Base-by-base conservation (phyloP, 768 basidiomycete species). In the Trametes meyenii region DNA sequence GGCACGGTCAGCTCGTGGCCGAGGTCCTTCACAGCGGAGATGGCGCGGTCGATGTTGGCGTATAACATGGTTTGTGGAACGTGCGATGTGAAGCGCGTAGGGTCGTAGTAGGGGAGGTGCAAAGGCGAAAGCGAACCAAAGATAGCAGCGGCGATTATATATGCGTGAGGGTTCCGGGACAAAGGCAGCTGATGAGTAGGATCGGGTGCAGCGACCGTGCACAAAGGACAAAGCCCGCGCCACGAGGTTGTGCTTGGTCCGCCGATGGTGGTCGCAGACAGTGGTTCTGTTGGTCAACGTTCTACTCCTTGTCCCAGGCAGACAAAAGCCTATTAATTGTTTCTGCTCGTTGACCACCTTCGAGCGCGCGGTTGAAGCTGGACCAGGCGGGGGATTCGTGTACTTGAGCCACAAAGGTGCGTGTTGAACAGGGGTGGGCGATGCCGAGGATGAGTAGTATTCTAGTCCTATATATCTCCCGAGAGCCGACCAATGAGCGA, bases 1-100 rank as follows among this genome's bases (percentile, higher is more conserved):
- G 60, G 57, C 36, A 65, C 55, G 56, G 39, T 78, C 76, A 78
- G 67, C 58, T 43, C 53, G 39, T 64, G 53, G 2, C 62, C 58
- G 43, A 53, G 54, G 49, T 60, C 62, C 42, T 56, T 29, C 42
- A 64, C 62, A 10, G 46, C 21, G 33, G 58, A 53, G 48, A 64
- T 64, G 39, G 62, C 62, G 50, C 33, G 35, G 43, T 64, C 62
- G 23, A 64, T 50, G 39, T 58, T 58, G 14, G 50, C 53, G 49
- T 50, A 40, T 29, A 50, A 42, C 57, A 40, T 58, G 39, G 49
- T 12, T 4, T 40, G 14, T 6, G 24, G 55, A 49, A 39, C 45
- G 46, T 57, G 55, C 36, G 38, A 26, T 29, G 46, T 55, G 60
- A 24, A 21, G 52, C 7, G 33, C 17, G 29, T 33, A 36, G 33